Evolutionary conservation across 2,329 filamentous ascomycete genomes (phyloP).

Genomic region (Hyphodiscus sp.): DNA sequence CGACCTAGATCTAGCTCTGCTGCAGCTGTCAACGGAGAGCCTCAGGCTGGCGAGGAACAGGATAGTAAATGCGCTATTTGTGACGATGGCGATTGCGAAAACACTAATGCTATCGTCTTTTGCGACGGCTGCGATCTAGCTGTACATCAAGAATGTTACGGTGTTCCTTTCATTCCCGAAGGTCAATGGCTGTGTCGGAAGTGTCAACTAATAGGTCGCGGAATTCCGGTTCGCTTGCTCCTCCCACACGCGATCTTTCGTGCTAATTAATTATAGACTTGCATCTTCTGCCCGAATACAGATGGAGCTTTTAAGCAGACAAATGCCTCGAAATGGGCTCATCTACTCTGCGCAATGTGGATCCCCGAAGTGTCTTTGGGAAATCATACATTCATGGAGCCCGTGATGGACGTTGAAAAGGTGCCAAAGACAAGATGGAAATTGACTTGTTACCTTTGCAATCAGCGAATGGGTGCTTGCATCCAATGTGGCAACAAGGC

Average conservation of each 20-base stretch:
- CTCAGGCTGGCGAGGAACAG: conserved; percentile 80
- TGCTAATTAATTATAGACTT: conserved; percentile 51
- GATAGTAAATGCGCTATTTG: conserved; percentile 97
- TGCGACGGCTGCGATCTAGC: conserved; percentile 97
- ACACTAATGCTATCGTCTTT: conserved; percentile 98
- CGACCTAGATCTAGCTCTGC: conserved; percentile 88
- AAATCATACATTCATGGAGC: conserved; percentile 97
- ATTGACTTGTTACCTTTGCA: conserved; percentile 90
- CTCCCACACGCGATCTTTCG: not conserved
- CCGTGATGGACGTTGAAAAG: conserved; percentile 95
- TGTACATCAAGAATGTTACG: conserved; percentile 98
- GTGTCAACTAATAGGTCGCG: conserved; percentile 89
- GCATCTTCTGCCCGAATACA: conserved; percentile 96
- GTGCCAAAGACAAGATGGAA: conserved; percentile 94
- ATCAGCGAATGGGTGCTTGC: conserved; percentile 95
- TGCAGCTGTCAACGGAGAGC: conserved; percentile 91
- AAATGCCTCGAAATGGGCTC: conserved; percentile 92
- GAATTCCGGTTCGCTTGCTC: conserved; percentile 61
- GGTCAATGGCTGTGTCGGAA: conserved; percentile 97
- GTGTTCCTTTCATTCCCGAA: conserved; percentile 96
- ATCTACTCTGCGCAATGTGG: conserved; percentile 96
- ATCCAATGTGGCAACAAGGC: conserved; percentile 98
- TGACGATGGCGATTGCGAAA: conserved; percentile 98
- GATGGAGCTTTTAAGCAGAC: conserved; percentile 99
- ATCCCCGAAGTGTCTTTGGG: conserved; percentile 94